phyloP scores from a whole-genome alignment of 2,329 filamentous ascomycete genomes.

The Reticulascus tulasneorum region DNA sequence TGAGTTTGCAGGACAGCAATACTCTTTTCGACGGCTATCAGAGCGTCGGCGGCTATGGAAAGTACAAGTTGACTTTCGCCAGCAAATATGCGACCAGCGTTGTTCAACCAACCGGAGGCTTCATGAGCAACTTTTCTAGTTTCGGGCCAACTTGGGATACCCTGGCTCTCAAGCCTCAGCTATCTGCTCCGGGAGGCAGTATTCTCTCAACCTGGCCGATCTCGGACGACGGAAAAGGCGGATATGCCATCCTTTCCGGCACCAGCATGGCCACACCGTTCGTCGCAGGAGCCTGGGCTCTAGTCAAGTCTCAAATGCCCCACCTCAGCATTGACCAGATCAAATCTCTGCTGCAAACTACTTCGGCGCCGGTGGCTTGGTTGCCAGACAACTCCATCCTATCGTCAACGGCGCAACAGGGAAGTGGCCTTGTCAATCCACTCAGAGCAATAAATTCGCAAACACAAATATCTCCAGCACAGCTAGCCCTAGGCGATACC shows the following conservation, averaged over 20 bases:
- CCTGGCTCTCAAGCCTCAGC: conserved; percentile 9
- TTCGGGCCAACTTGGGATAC: conserved; percentile 11
- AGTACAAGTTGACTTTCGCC: conserved; percentile 4
- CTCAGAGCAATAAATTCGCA: conserved; percentile 3
- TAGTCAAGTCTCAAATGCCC: conserved; percentile 6
- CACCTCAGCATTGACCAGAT: conserved; percentile 2
- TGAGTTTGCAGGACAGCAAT: no score
- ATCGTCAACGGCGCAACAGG: conserved; percentile 7
- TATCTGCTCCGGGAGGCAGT: conserved; percentile 7
- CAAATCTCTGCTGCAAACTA: conserved; percentile 4
- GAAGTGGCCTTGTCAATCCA: conserved; percentile 6
- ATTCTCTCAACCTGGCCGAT: conserved; percentile 10
- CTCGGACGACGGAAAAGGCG: conserved; percentile 7
- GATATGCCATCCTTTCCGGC: conserved; percentile 9
- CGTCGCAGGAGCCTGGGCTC: conserved; percentile 6
- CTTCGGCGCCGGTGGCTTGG: conserved; percentile 1
- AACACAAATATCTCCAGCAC: conserved; percentile 2
- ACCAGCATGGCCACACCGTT: conserved; percentile 16
- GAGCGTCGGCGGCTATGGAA: no score
- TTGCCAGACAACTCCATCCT: conserved; percentile 1
- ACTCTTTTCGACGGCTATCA: no score
- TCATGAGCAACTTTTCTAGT: conserved; percentile 5
- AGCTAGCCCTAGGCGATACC: conserved; percentile 6
- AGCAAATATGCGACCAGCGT: conserved; percentile 5
- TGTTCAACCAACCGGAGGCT: conserved; percentile 6